Evolutionary conservation across 129 eudicot species (phyloP), one percentile per base, ranked within the genome.

Genomic region (Saposhnikovia divaricata): DNA sequence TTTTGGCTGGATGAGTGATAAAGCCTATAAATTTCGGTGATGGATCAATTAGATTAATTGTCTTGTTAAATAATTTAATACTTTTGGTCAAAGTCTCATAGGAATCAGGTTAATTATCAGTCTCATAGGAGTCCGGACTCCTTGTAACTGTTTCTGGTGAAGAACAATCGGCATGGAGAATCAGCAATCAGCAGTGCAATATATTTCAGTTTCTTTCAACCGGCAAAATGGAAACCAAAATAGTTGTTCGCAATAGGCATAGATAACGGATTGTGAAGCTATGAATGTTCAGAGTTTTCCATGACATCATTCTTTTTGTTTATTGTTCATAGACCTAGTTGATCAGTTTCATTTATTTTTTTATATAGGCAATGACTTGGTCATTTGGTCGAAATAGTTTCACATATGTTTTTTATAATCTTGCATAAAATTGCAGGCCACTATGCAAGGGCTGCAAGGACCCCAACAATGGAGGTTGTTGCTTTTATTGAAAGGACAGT

Each of bases 391-490:
- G 18, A 16, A 31, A 31, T 27, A 31, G 72, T 66, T 66, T 66
- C 9, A 66, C 14, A 27, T 66, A 12, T 66, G 42, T 65, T 66
- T 66, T 27, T 65, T 11, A 28, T 9, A 34, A 28, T n/a, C 79
- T 63, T 25, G 76, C 69, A 34, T 85, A 45, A 78, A 85, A 72
- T 59, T 69, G 73, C 82, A 95, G 99, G 97, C 93, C 77, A 85
- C 96, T 55, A 92, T 95, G 93, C 99, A 95, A 95, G 99, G 99
- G 72, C 80, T 95, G 83, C 96, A 95, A 88, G 99, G 99, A 75
- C 99, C 99, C 57, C 99, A 95, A 75, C 87, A 87, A 14, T 95
- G 99, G 99, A 87, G 97, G 84, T 81, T 95, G 87, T 80, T 92
- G 87, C 96, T 95, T 89, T 86, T 95, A 80, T 83, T 95, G 75